Base-by-base conservation (phyloP, 1,284 basidiomycete genomes). In the Moesziomyces parantarcticus region DNA sequence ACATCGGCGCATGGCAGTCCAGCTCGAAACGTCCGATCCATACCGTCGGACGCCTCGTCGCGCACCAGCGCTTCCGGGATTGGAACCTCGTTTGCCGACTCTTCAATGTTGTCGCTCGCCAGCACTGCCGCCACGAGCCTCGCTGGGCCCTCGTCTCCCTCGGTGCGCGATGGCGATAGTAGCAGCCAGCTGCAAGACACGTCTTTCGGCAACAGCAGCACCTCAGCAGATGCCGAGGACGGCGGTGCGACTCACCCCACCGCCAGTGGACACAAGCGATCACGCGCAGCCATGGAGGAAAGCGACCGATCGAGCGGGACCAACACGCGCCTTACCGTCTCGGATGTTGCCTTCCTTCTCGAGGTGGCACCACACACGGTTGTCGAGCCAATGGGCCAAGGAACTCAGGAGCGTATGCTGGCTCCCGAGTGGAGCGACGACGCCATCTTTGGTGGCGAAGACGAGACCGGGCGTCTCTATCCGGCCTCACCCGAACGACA, bases 341-440 rank as follows among this genome's bases (percentile, higher is more conserved):
- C 75, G 3, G 81, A 83, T 43, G 63, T 83, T 32, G 63, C 74
- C 1, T 78, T 83, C 47, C 47, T 81, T 18, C 58, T 83, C 29
- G 72, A 77, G 34, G 57, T 82, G 4, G 68, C 77, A 0, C 82
- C 82, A 20, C 76, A 79, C 41, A 70, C 76, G 0, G 68, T 82
- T 21, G 77, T 83, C 22, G 81, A 83, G 56, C 80, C 82, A 2
- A 63, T 83, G 43, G 82, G 82, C 5, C 73, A 78, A 42, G 76
- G 80, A 8, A 65, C 80, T n/a, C 64, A 74, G 21, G 81, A 81
- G 52, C 69, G 80, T 2, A 59, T 83, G 43, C 61, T 83, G 2
- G 75, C 69, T 5, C 75, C 82, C 2, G 82, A 81, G 16, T 73
- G 62, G 61, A 55, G 54, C 16, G 70, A 76, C 29, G 67, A 74